Evolutionary conservation across 73 alveolate species (phyloP).

Genomic region (Durusdinium trenchii): DNA sequence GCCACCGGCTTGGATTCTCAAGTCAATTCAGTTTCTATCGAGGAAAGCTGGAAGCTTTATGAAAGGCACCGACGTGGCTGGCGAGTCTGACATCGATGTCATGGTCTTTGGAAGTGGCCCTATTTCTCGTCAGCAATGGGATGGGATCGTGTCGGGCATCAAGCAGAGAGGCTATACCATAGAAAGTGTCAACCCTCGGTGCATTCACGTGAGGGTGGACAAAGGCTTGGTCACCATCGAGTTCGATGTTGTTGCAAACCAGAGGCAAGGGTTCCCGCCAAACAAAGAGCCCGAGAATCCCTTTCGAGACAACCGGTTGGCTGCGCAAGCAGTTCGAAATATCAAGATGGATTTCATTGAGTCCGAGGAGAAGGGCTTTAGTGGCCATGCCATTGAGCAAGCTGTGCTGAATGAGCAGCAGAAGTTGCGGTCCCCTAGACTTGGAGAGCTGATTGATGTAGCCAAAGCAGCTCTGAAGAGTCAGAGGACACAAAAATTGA

Average conservation of each 20-base stretch:
- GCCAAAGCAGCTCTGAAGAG: slow-evolving; percentile 44
- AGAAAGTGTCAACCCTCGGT: slow-evolving; percentile 40
- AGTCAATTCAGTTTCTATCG: background rate
- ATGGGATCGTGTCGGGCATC: slow-evolving; percentile 47
- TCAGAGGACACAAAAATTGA: background rate
- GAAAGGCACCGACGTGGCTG: slow-evolving; percentile 89
- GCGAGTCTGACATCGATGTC: slow-evolving; percentile 86
- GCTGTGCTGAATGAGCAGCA: slow-evolving; percentile 35
- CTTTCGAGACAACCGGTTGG: slow-evolving; percentile 49
- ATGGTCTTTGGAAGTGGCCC: slow-evolving; percentile 85
- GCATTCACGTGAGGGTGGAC: slow-evolving; percentile 60
- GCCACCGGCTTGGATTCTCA: background rate
- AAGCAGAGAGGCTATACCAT: slow-evolving; percentile 26
- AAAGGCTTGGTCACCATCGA: slow-evolving; percentile 43
- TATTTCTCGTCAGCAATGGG: slow-evolving; percentile 18
- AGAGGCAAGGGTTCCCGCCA: slow-evolving; percentile 56
- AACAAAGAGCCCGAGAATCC: slow-evolving; percentile 70
- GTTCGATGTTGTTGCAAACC: slow-evolving; percentile 83
- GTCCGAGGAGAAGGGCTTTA: slow-evolving; percentile 69
- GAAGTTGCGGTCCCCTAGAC: slow-evolving; percentile 28
- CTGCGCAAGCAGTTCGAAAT: slow-evolving; percentile 76
- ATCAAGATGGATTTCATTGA: slow-evolving; percentile 70
- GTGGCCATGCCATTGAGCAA: slow-evolving; percentile 60
- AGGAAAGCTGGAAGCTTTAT: slow-evolving; percentile 84
- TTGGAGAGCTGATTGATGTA: slow-evolving; percentile 64